Base-by-base conservation (phyloP, 164 flowering plant genomes). In the Cinnamomum chago region DNA sequence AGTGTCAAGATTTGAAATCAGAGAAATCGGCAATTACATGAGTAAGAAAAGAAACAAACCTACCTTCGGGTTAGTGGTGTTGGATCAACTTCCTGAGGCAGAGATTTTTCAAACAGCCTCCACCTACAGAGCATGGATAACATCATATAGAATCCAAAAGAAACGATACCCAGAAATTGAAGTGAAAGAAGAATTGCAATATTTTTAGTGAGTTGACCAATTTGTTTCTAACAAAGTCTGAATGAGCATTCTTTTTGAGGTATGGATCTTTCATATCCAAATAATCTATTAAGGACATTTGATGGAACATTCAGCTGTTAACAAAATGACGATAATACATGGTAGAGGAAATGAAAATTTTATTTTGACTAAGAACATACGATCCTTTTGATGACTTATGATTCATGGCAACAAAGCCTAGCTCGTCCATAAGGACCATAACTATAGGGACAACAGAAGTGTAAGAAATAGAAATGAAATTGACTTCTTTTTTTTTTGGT, bases 51-150 rank as follows among this genome's bases (percentile, higher is more conserved):
- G 24, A 58, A 58, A 28, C 11, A 2, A 40, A 58, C 66, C n/a
- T 27, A 71, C 73, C 50, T 1, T 64, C 25, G 17, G 23, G 33
- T 71, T 52, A 71, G 65, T 58, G 24, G 64, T 71, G 64, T 24
- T 17, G 2, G 66, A 58, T 58, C 33, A 52, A 20, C 58, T 28
- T n/a, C 25, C 47, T 50, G 27, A 28, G 14, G 73, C 66, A 3
- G 66, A 33, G 73, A 71, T 58, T 58, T 35, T 30, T 30, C 65
- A 71, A 71, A 52, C 47, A 30, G 20, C 35, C 71, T 71, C 66
- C 51, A 71, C 73, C 73, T 71, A 51, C 65, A n/a, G 28, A 55
- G 14, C n/a, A 52, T 52, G n/a, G 2, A 70, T 70, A 33, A 14
- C 9, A 40, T 35, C 5, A 68, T 35, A 20, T 27, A 20, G 50